These are phyloP conservation scores for Sporobolomyces pararoseus DNA, from an alignment of 768 basidiomycete species.

Conservation along the genomic window DNA sequence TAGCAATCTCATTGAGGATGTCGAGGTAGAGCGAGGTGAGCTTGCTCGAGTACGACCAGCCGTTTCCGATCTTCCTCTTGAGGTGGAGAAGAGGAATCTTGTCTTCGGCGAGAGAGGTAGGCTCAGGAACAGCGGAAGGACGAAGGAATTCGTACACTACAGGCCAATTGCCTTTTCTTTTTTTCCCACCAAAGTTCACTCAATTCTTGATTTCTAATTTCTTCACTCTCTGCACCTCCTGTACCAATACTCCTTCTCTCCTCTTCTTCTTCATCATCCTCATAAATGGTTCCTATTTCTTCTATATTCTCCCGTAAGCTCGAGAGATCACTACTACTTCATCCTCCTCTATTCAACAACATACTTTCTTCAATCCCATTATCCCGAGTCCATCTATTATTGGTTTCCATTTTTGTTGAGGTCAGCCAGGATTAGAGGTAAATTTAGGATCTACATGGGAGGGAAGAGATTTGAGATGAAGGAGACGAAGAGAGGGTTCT, in stretches of 20 bases:
- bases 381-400: slow-evolving; percentile 77
- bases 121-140: slow-evolving; percentile 65
- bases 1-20: slow-evolving; percentile 95
- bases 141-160: slow-evolving; percentile 94
- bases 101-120: slow-evolving; percentile 70
- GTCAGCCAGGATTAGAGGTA: slow-evolving; percentile 95
- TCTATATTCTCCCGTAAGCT: too few relatives aligned
- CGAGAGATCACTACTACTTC: too few relatives aligned
- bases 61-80: slow-evolving; percentile 90
- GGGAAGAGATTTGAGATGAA: slow-evolving; percentile 60
- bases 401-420: slow-evolving; percentile 91
- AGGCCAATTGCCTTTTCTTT: slow-evolving; percentile 81
- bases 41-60: slow-evolving; percentile 97
- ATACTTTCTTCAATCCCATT: slow-evolving; percentile 83
- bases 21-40: slow-evolving; percentile 84
- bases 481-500: too few relatives aligned
- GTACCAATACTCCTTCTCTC: too few relatives aligned
- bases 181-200: slow-evolving; percentile 41
- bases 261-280: too few relatives aligned
- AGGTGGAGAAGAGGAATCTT: slow-evolving; percentile 91
- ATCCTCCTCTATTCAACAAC: slow-evolving; percentile 56
- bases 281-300: too few relatives aligned
- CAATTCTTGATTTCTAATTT: slow-evolving; percentile 56
- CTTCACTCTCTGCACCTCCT: too few relatives aligned
- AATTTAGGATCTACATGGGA: slow-evolving; percentile 89